phyloP scores from a whole-genome alignment of 495 filamentous ascomycete genomes.

The Tuber borchii region DNA sequence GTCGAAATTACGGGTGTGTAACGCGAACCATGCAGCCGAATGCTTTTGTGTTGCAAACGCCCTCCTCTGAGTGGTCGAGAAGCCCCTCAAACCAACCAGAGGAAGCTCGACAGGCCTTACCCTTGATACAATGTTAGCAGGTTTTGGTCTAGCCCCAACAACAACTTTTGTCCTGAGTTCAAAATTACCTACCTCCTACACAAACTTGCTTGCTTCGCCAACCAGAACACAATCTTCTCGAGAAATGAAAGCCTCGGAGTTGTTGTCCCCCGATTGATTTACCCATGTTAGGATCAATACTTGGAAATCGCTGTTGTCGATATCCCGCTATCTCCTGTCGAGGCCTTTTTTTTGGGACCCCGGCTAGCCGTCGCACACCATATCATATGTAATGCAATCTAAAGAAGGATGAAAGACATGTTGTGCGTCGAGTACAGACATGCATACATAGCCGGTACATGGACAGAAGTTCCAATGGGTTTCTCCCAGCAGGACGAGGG shows the following conservation, averaged over 20 bases:
- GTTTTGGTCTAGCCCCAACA: not conserved
- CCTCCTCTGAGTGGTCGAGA: too few species aligned
- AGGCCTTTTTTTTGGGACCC: not conserved
- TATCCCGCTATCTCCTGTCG: not conserved
- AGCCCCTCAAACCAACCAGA: too few species aligned
- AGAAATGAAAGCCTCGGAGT: not conserved
- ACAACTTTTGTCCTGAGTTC: not conserved
- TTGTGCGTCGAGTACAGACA: not conserved
- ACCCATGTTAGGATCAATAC: not conserved
- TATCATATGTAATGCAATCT: not conserved
- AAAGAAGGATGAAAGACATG: not conserved
- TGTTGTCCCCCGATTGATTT: not conserved
- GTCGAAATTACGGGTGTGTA: too few species aligned
- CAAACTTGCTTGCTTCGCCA: not conserved
- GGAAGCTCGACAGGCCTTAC: too few species aligned
- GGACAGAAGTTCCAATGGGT: not conserved
- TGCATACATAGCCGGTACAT: not conserved
- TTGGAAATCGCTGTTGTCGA: too few species aligned
- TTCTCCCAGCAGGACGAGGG: not conserved
- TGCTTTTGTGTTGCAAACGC: too few species aligned
- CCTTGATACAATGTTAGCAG: not conserved
- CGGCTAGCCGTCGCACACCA: not conserved
- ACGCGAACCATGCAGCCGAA: too few species aligned
- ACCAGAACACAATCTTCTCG: not conserved
- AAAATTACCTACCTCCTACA: not conserved